These are phyloP conservation scores for Aegilops sharonensis DNA, from an alignment of 176 grass and related monocot species.

Conservation along the genomic window DNA sequence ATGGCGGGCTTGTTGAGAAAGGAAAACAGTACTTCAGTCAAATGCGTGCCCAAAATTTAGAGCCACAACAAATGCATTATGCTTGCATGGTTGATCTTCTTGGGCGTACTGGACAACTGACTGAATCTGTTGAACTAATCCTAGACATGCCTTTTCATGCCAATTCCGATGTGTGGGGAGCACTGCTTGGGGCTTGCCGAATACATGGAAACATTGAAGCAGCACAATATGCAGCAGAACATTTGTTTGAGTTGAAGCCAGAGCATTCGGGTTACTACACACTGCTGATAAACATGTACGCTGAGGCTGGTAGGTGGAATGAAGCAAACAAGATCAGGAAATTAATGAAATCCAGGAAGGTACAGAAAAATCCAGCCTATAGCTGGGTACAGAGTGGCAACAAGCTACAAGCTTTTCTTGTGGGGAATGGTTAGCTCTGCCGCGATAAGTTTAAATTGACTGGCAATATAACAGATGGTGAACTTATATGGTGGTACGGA, in stretches of 20 bases:
- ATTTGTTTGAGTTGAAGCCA: slow-evolving; percentile 85
- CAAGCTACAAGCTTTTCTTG: slow-evolving; percentile 47
- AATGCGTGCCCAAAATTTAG: slow-evolving; percentile 67
- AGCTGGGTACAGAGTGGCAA: slow-evolving; percentile 78
- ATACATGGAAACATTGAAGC: slow-evolving; percentile 79
- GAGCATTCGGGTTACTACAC: slow-evolving; percentile 79
- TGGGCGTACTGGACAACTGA: slow-evolving; percentile 67
- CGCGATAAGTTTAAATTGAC: slow-evolving; percentile 17
- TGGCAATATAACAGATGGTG: background rate
- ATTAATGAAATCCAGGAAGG: slow-evolving; percentile 82
- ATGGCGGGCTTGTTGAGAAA: slow-evolving; percentile 74
- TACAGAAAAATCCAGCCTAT: slow-evolving; percentile 75
- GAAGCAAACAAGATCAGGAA: slow-evolving; percentile 65
- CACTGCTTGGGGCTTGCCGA: slow-evolving; percentile 78
- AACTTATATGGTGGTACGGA: background rate
- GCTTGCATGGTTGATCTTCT: slow-evolving; percentile 94
- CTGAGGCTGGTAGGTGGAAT: slow-evolving; percentile 72
- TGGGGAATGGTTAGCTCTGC: slow-evolving; percentile 26
- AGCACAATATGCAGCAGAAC: slow-evolving; percentile 59
- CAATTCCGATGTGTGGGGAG: slow-evolving; percentile 88
- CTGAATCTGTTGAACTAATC: slow-evolving; percentile 58
- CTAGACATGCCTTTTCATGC: slow-evolving; percentile 74
- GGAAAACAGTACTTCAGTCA: slow-evolving; percentile 76
- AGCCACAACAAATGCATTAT: slow-evolving; percentile 79
- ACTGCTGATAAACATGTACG: slow-evolving; percentile 81